Evolutionary conservation across 306 rosid species (phyloP), one percentile per base, ranked within the genome.

Genomic region (Styphnolobium japonicum): DNA sequence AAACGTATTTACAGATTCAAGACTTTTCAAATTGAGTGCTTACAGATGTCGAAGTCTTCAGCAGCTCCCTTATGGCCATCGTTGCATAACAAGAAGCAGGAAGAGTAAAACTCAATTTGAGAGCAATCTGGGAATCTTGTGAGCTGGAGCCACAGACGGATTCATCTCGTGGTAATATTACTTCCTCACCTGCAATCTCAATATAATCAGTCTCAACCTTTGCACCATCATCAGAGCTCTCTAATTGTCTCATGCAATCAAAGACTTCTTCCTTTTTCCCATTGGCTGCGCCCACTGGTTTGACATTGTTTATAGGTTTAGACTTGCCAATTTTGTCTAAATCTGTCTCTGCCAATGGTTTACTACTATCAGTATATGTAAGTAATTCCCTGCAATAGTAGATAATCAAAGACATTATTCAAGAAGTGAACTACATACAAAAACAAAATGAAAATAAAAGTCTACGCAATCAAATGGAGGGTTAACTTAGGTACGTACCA

Each of bases 81-180:
- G 99, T 95, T 43, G 99, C 99, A 74, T 95, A 95, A 83, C 96
- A 91, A 5, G 99, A 95, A 53, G 99, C 45, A 18, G 99, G 97
- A 72, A 95, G 97, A 61, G 93, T 95, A 65, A 95, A 90, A 82
- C 87, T 90, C 81, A 95, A 75, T 85, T 93, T 91, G 70, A 95
- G 92, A 83, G 98, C 99, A 71, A 51, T 78, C 33, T 93, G 96
- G 40, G 93, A 66, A 63, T 86, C 89, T 81, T 87, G 91, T 43
- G 87, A 79, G 77, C 55, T 75, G 80, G 89, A 61, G 67, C 43
- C 78, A 53, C 72, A 2, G 6, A 43, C 43, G 39, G 86, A 81
- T 67, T 81, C 91, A 49, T 53, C 83, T 6, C 40, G 89, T 27
- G 42, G 81, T 61, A 77, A 49, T 67, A 27, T 79, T 66, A 76